Base-by-base conservation (phyloP, 768 basidiomycete species). In the Macrolepiota albuminosa region DNA sequence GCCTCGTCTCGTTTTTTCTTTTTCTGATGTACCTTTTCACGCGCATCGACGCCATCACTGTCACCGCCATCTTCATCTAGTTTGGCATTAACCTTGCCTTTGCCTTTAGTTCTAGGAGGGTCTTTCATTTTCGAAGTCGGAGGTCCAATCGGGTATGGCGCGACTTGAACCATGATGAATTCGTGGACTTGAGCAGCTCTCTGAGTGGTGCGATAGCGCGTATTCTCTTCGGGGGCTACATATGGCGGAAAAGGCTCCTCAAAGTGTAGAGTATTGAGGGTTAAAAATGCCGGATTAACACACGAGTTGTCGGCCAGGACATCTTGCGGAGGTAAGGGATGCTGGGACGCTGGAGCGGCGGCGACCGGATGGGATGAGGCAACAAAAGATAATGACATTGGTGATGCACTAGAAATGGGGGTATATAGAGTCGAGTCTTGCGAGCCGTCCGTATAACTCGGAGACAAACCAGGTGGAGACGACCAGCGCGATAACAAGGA, bases 391-490 rank as follows among this genome's bases (percentile, higher is more conserved):
- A 21, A 21, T 21, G 52, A 0, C 45, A 8, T 49, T 4, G 53
- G 47, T 13, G 58, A 59, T 42, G 16, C 53, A 14, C 47, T 14
- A 6, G 54, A 39, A 14, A 14, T 31, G 8, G 58, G 53, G 10
- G 46, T 59, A 31, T 40, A 54, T 14, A 54, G 37, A 21, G 39
- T 40, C 13, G 58, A 59, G 16, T 59, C 58, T 8, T 54, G 52
- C 10, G 58, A 53, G 36, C 36, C 54, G 24, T 59, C 58, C 36
- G 58, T 54, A 36, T 39, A 54, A 46, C 58, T 54, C 37, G 58
- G 58, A 9, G 58, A 59, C 29, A 59, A 16, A 18, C 21, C 33
- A n/a, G 58, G 53, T 0, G 53, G 53, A 21, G 2, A 14, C 2
- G 36, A 18, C 52, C 53, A 48, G 13, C 33, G n/a, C 6, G 31